phyloP scores from a whole-genome alignment of 345 rosid species.

The Geranium brycei region DNA sequence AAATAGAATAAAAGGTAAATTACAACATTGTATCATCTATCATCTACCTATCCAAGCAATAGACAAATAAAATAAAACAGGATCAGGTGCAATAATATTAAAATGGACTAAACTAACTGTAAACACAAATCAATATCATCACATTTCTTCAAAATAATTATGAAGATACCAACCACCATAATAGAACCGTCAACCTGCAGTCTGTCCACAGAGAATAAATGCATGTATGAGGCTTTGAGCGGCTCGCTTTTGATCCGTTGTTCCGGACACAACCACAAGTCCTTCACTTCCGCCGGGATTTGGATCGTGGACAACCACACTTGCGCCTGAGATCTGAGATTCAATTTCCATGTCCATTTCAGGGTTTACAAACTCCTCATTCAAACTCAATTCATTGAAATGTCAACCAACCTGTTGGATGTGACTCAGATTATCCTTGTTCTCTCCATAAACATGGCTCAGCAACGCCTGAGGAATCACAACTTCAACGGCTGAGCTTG shows the following conservation, averaged over 20 bases:
- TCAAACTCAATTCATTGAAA: background rate
- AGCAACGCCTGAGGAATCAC: conserved; percentile 48
- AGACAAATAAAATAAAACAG: too few relatives aligned
- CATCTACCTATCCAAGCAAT: too few relatives aligned
- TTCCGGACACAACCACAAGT: conserved; percentile 45
- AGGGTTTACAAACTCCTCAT: background rate
- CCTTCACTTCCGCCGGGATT: conserved; percentile 55
- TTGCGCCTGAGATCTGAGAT: conserved; percentile 58
- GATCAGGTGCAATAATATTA: too few relatives aligned
- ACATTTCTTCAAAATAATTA: too few relatives aligned
- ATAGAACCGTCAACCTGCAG: too few relatives aligned
- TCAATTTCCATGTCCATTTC: too few relatives aligned
- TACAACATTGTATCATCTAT: too few relatives aligned
- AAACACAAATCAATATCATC: too few relatives aligned
- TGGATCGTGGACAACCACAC: conserved; percentile 52
- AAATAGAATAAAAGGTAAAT: too few relatives aligned
- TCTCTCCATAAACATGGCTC: conserved; percentile 58
- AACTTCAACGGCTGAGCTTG: conserved; percentile 38
- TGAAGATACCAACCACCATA: too few relatives aligned
- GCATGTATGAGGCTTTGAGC: conserved; percentile 32
- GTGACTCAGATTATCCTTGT: conserved; percentile 40
- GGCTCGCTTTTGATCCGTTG: conserved; percentile 47
- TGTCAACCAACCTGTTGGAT: conserved; percentile 50
- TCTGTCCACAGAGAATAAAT: too few relatives aligned
- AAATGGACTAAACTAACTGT: too few relatives aligned